A percentile compares a stretch with the other conserved stretches of the same genome.
Evolutionary conservation across 1,284 basidiomycete genomes (phyloP).

Genomic region (Tetrapyrgos nigripes): DNA sequence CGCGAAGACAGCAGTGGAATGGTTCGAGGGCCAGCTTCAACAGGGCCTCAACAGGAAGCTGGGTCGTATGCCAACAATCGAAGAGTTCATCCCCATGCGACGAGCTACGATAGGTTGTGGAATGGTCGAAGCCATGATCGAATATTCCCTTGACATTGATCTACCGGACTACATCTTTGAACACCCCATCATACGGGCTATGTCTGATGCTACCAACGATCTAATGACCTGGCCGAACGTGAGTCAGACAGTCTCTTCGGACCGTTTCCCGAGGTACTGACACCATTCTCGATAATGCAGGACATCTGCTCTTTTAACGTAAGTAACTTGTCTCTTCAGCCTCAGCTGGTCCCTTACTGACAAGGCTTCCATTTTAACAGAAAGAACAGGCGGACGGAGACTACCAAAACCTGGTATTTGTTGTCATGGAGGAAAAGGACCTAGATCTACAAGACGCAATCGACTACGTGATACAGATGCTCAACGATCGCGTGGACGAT

Average conservation of each 20-base stretch:
- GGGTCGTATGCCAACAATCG: constrained; percentile 42
- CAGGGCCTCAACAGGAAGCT: constrained; percentile 40
- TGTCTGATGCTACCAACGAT: constrained; percentile 53
- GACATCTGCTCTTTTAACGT: constrained; percentile 57
- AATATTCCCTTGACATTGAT: constrained; percentile 52
- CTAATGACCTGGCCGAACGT: constrained; percentile 61
- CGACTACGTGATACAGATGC: constrained; percentile 49
- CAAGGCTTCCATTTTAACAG: constrained; percentile 29
- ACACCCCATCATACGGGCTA: constrained; percentile 43
- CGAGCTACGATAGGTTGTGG: constrained; percentile 49
- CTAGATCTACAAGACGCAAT: constrained; percentile 50
- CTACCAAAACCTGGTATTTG: constrained; percentile 56
- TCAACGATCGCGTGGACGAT: constrained; percentile 46
- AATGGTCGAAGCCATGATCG: constrained; percentile 56
- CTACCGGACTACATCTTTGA: constrained; percentile 51
- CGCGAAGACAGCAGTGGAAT: constrained; percentile 43
- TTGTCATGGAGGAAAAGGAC: constrained; percentile 50
- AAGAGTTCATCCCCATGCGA: constrained; percentile 51
- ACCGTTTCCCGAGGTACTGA: constrained; percentile 14
- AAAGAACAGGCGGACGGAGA: constrained; percentile 58
- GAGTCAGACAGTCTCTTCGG: constrained; percentile 22
- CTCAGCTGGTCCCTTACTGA: constrained; percentile 11
- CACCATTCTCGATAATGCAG: constrained; percentile 25
- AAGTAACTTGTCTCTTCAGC: constrained; percentile 23
- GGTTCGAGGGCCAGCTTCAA: constrained; percentile 46